phyloP scores from a whole-genome alignment of 352 stramenopile genomes.

The Phytophthora tubulina region DNA sequence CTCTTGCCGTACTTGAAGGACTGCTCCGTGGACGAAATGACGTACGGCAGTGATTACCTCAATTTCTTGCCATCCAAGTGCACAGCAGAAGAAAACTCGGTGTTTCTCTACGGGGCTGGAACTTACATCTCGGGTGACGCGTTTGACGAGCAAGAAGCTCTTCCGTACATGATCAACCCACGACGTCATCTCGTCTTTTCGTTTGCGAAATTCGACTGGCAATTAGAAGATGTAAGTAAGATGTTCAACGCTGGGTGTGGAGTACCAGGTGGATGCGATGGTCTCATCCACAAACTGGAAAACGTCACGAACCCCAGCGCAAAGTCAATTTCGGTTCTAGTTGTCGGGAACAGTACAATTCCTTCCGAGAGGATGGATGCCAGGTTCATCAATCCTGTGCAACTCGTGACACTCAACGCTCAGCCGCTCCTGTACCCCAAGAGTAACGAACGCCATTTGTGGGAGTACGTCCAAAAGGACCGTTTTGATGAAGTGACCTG shows the following conservation, averaged over 20 bases:
- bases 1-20: constrained; percentile 53
- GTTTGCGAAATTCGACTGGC: constrained; percentile 49
- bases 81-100: constrained; percentile 28
- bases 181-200: constrained; percentile 48
- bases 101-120: constrained; percentile 48
- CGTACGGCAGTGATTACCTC: constrained; percentile 46
- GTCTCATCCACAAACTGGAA: constrained; percentile 39
- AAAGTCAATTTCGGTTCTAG: constrained; percentile 28
- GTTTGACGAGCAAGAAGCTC: constrained; percentile 19
- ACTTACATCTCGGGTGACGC: constrained; percentile 42
- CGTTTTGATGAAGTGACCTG: constrained; percentile 25
- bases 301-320: constrained; percentile 17
- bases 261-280: constrained; percentile 29
- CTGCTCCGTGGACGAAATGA: constrained; percentile 47
- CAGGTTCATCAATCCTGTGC: constrained; percentile 35
- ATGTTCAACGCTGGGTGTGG: constrained; percentile 45
- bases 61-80: constrained; percentile 47
- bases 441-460: constrained; percentile 29
- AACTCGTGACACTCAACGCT: constrained; percentile 36
- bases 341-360: constrained; percentile 37
- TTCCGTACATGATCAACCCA: constrained; percentile 40
- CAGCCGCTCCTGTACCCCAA: constrained; percentile 32
- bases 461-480: constrained; percentile 34
- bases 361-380: constrained; percentile 25
- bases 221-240: constrained; percentile 40